Percentiles rank a stretch among this genome's conserved stretches.
phyloP scores from a whole-genome alignment of 305 asterid species.

The Andrographis paniculata region DNA sequence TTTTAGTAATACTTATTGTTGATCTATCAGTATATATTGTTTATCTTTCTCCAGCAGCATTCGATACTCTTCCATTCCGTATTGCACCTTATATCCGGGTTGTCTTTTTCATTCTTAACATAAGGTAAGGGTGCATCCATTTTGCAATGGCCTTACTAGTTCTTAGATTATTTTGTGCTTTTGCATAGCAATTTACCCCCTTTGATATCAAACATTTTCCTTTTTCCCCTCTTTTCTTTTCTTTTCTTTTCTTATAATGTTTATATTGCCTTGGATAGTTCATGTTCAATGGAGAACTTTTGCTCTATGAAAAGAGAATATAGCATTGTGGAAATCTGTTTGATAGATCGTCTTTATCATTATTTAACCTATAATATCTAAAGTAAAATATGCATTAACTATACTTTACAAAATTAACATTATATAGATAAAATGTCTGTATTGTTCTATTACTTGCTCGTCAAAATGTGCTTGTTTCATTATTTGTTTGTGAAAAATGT shows the following conservation, averaged over 20 bases:
- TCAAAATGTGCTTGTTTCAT: too few relatives aligned
- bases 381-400: too few relatives aligned
- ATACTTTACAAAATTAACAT: too few relatives aligned
- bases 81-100: slow-evolving; percentile 87
- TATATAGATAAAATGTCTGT: too few relatives aligned
- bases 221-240: background rate
- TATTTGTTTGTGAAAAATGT: too few relatives aligned
- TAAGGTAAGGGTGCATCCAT: slow-evolving; percentile 42
- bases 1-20: slow-evolving; percentile 52
- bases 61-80: slow-evolving; percentile 69
- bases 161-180: slow-evolving; percentile 6
- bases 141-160: slow-evolving; percentile 8
- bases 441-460: too few relatives aligned
- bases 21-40: slow-evolving; percentile 52
- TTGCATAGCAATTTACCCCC: too few relatives aligned
- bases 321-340: background rate
- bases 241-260: background rate
- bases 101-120: slow-evolving; percentile 54
- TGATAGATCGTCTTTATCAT: background rate
- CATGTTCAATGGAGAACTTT: too few relatives aligned
- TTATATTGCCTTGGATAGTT: too few relatives aligned
- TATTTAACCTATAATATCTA: too few relatives aligned
- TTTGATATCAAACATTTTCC: background rate
- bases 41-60: slow-evolving; percentile 62
- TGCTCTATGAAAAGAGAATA: too few relatives aligned